A percentile compares a stretch with the other conserved stretches of the same genome.
Conservation (phyloP, 2,329 filamentous ascomycete species). For the Aspergillus sp. region DNA sequence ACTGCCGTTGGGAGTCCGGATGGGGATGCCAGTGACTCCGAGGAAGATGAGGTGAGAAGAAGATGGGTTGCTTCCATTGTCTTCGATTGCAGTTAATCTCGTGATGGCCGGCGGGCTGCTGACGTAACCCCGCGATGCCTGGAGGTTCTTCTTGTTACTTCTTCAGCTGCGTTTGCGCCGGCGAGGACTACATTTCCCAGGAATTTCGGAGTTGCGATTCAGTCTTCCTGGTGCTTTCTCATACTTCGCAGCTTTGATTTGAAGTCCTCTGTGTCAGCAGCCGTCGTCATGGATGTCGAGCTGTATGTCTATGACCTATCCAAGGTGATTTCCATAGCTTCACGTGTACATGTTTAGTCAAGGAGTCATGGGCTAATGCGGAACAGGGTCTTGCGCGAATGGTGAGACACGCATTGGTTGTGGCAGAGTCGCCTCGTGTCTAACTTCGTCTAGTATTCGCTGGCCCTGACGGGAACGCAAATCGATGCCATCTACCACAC, state of each 20-base stretch:
- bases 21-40: neutral
- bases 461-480: constrained; percentile 63
- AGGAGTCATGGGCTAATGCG: constrained; percentile 21
- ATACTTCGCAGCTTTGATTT: too few relatives aligned
- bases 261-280: neutral
- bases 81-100: neutral
- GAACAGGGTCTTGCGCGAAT: constrained; percentile 56
- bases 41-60: neutral
- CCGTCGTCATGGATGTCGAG: constrained; percentile 67
- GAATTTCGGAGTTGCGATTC: neutral
- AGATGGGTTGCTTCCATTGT: neutral
- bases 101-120: constrained; percentile 2
- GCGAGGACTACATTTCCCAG: neutral
- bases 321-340: constrained; percentile 40
- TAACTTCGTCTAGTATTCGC: constrained; percentile 52
- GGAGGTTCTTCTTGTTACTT: neutral
- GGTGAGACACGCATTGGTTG: constrained; percentile 33
- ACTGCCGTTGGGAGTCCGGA: neutral
- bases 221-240: neutral
- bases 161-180: neutral
- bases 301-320: constrained; percentile 80
- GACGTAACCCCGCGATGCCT: constrained; percentile 8
- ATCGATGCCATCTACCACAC: constrained; percentile 97
- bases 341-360: neutral
- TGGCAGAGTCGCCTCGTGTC: constrained; percentile 3